Base-by-base conservation (phyloP, 495 filamentous ascomycete genomes). In the Xylaria sp. region DNA sequence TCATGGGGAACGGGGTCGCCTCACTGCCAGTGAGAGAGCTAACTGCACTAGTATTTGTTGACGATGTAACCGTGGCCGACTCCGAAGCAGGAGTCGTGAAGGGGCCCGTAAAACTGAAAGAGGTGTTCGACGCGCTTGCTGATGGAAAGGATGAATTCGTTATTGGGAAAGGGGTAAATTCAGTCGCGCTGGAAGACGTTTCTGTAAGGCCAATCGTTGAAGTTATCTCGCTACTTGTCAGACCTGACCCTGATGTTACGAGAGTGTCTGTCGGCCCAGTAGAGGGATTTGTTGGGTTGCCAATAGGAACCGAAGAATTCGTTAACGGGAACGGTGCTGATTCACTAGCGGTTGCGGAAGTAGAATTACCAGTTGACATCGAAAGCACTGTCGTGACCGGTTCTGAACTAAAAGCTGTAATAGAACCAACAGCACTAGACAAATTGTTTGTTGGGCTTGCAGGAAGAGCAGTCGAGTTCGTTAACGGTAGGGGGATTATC, bases 1-100 rank as follows among this genome's bases (percentile, higher is more conserved):
- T 68, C 17, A 76, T 37, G 0, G 80, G 76, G 43, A 77, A 79
- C 26, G 76, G 79, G n/a, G 62, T 58, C 17, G 48, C 35, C 15
- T 61, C 62, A 46, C 72, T 73, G 14, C 65, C 40, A 24, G 14
- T 53, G 7, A 40, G 15, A 55, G 68, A 40, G 33, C 43, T 63
- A 33, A 26, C 37, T 7, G 6, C 21, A 37, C 58, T 35, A 57
- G 17, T 15, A 61, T 53, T 57, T 0, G 72, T 72, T 52, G 65
- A 63, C 14, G 48, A 35, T 40, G 69, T 41, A 50, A 40, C 48
- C 14, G 74, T 31, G 11, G 46, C n/a, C 4, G 66, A 72, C 50
- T 57, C 70, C 33, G 73, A 67, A 12, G 37, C 29, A 26, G 43
- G 41, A 48, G 64, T 31, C 57, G 65, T 61, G 1, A 65, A 63